phyloP scores from a whole-genome alignment of 2,329 filamentous ascomycete species.

The Niveomyces coronatus region DNA sequence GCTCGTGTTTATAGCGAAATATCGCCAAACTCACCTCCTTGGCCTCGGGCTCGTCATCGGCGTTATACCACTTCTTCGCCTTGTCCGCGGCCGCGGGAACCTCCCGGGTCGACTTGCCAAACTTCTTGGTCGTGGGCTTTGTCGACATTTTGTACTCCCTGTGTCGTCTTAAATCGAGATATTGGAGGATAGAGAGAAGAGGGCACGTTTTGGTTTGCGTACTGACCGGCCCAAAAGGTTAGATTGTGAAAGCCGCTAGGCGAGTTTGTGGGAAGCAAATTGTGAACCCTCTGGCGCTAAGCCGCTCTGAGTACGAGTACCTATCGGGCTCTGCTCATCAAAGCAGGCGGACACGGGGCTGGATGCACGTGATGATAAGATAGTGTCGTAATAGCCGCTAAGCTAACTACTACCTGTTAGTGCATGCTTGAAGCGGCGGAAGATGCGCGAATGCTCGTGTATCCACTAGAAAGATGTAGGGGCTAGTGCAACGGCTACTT shows the following conservation, averaged over 20 bases:
- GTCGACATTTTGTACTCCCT: conserved; percentile 58
- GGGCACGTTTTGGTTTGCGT: conserved; percentile 25
- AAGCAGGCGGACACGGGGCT: conserved; percentile 23
- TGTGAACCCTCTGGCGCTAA: conserved; percentile 32
- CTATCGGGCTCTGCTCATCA: conserved; percentile 12
- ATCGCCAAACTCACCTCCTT: conserved; percentile 74
- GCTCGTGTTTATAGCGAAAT: not conserved
- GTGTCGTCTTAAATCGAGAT: conserved; percentile 32
- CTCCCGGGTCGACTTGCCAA: conserved; percentile 91
- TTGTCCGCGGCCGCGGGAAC: conserved; percentile 81
- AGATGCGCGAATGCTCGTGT: conserved; percentile 30
- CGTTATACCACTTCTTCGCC: conserved; percentile 98
- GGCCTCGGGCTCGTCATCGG: conserved; percentile 76
- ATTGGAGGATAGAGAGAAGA: conserved; percentile 25
- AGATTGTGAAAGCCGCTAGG: conserved; percentile 30
- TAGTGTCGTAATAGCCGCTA: too few relatives aligned
- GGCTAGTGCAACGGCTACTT: conserved; percentile 9
- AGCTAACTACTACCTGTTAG: conserved; percentile 5
- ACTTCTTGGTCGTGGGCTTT: conserved; percentile 80
- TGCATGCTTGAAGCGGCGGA: conserved; percentile 16
- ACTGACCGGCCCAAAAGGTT: conserved; percentile 30
- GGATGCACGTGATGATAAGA: conserved; percentile 27
- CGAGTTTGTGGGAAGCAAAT: conserved; percentile 35
- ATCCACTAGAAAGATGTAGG: conserved; percentile 17
- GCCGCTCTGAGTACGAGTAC: conserved; percentile 17